phyloP scores from a whole-genome alignment of 768 basidiomycete genomes.

The Russula sp. region DNA sequence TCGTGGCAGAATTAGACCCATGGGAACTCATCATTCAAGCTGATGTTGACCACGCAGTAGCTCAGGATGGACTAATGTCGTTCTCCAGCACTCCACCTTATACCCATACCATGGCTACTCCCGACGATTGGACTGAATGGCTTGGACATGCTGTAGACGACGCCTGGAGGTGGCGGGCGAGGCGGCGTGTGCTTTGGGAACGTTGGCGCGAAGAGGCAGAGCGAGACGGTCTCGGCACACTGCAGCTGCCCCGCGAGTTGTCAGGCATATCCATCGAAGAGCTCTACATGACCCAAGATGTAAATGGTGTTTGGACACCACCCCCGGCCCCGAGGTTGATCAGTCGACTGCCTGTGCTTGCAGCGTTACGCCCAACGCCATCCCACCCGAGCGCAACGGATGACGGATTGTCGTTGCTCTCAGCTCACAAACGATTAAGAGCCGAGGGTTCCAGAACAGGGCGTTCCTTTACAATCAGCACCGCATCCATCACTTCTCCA shows the following conservation, averaged over 20 bases:
- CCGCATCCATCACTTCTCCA: not conserved
- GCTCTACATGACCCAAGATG: conserved; percentile 1
- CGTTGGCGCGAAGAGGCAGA: conserved; percentile 16
- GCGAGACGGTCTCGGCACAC: conserved; percentile 9
- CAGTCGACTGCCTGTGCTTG: conserved; percentile 5
- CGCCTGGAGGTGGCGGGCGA: conserved; percentile 16
- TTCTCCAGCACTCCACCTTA: not conserved
- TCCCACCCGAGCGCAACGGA: not conserved
- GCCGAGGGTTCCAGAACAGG: conserved; percentile 14
- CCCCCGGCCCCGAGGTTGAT: conserved; percentile 16
- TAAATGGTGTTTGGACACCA: conserved; percentile 4
- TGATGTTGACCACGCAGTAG: not conserved
- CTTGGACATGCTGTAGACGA: conserved; percentile 8
- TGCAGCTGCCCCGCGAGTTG: conserved; percentile 16
- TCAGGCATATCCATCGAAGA: conserved; percentile 12
- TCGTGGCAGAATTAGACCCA: conserved; percentile 16
- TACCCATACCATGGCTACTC: not conserved
- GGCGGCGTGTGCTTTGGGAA: conserved; percentile 21
- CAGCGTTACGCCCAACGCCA: not conserved
- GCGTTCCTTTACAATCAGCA: conserved; percentile 14
- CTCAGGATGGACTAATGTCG: not conserved
- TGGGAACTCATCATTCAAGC: conserved; percentile 15
- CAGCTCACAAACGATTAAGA: conserved; percentile 15
- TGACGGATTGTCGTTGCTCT: conserved; percentile 10
- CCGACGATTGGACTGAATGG: conserved; percentile 18